Evolutionary conservation across 371 early-diverging fungal species (phyloP).

Genomic region (Mucor indicus): DNA sequence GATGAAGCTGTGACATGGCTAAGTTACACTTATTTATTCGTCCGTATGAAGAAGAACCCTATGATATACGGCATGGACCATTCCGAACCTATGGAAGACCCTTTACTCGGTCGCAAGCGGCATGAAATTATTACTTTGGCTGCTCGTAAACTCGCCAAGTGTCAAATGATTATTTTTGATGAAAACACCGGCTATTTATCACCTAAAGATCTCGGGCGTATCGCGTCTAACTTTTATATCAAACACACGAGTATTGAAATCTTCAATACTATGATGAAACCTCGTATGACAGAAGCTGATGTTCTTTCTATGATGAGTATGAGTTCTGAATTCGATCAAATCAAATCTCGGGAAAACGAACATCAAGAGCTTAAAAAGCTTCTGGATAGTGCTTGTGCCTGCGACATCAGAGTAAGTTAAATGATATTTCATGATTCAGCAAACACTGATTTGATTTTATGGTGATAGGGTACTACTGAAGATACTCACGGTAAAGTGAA

Average conservation of each 20-base stretch:
- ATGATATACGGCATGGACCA: conserved; percentile 87
- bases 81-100: conserved; percentile 74
- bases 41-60: conserved; percentile 96
- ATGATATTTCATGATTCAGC: neutral
- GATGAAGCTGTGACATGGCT: conserved; percentile 97
- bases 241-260: conserved; percentile 82
- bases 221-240: conserved; percentile 91
- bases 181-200: conserved; percentile 77
- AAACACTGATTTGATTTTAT: neutral
- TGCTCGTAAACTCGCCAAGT: conserved; percentile 69
- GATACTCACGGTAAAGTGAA: conserved; percentile 88
- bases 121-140: conserved; percentile 75
- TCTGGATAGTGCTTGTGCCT: conserved; percentile 68
- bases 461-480: conserved; percentile 53
- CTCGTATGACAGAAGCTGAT: conserved; percentile 86
- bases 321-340: conserved; percentile 92
- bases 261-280: conserved; percentile 71
- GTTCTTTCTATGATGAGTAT: conserved; percentile 83
- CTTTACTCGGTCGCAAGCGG: conserved; percentile 70
- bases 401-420: conserved; percentile 70
- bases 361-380: conserved; percentile 74
- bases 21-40: conserved; percentile 95
- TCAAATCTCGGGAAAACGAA: conserved; percentile 88
- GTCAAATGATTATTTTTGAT: conserved; percentile 94
- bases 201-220: conserved; percentile 91